A percentile compares a stretch with the other conserved stretches of the same genome.
Conservation (phyloP, 1,139 yeast species). For the Eremothecium sinecaudum region DNA sequence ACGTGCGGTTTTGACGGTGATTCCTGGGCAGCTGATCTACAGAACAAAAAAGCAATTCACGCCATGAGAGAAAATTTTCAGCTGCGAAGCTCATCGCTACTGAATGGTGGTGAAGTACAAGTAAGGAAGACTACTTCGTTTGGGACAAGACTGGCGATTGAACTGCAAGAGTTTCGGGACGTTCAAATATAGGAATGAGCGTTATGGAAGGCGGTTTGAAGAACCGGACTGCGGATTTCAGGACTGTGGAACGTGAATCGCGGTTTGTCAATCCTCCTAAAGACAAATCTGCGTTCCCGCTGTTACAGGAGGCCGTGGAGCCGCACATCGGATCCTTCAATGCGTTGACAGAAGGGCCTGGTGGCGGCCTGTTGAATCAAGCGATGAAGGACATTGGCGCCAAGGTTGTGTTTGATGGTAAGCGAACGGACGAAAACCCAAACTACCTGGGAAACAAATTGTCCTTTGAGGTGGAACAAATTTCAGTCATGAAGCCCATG, state of each 20-base stretch:
- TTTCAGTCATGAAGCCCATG: slow-evolving; percentile 78
- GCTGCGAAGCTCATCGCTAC: slow-evolving; percentile 10
- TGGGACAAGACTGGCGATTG: background rate
- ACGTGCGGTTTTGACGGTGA: background rate
- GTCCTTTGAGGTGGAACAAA: slow-evolving; percentile 70
- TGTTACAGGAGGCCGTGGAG: slow-evolving; percentile 76
- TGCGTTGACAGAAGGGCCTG: slow-evolving; percentile 82
- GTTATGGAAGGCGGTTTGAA: slow-evolving; percentile 23
- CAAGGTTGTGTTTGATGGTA: slow-evolving; percentile 75
- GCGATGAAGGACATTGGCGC: slow-evolving; percentile 86
- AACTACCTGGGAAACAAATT: slow-evolving; percentile 75
- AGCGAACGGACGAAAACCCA: slow-evolving; percentile 28
- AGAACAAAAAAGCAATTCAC: background rate
- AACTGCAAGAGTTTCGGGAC: background rate
- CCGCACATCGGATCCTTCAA: slow-evolving; percentile 96
- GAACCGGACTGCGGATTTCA: slow-evolving; percentile 45
- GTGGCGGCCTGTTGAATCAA: slow-evolving; percentile 73
- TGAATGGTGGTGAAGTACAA: background rate
- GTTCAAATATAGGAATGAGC: slow-evolving; percentile 1
- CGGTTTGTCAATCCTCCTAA: slow-evolving; percentile 84
- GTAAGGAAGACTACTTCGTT: background rate
- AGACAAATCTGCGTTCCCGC: slow-evolving; percentile 73
- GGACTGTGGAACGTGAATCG: slow-evolving; percentile 79
- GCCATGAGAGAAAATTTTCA: slow-evolving; percentile 8
- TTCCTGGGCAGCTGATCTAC: background rate